Conservation (phyloP, 2,329 filamentous ascomycete species). For the Phialocephala subalpina region DNA sequence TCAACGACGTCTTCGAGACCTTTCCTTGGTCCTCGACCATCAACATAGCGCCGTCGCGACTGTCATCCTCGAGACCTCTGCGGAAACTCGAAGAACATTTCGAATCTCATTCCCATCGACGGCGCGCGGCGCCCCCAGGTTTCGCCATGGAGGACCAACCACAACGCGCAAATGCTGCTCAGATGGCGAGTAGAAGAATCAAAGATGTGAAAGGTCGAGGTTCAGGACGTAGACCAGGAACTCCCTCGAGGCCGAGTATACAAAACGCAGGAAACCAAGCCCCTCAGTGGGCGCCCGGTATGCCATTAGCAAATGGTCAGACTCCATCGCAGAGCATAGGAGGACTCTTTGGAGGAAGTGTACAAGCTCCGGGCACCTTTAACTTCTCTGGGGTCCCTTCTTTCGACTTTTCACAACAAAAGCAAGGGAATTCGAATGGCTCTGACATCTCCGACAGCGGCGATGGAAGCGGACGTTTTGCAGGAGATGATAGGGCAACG, state of each 20-base stretch:
- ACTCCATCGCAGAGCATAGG: slow-evolving; percentile 19
- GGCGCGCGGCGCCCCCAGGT: not conserved
- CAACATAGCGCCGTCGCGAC: not conserved
- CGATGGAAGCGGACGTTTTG: slow-evolving; percentile 22
- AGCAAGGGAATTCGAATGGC: not conserved
- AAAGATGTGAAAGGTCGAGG: slow-evolving; percentile 32
- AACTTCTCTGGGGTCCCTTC: slow-evolving; percentile 35
- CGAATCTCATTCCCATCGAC: not conserved
- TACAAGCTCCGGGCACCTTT: slow-evolving; percentile 38
- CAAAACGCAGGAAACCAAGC: slow-evolving; percentile 12
- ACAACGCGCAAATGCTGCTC: slow-evolving; percentile 43
- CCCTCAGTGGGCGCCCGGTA: slow-evolving; percentile 28
- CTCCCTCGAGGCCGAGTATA: slow-evolving; percentile 17
- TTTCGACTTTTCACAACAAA: slow-evolving; percentile 20
- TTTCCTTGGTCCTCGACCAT: slow-evolving; percentile 8
- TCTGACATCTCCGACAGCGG: slow-evolving; percentile 19
- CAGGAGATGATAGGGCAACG: slow-evolving; percentile 31
- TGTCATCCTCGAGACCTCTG: not conserved
- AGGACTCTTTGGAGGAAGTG: slow-evolving; percentile 41
- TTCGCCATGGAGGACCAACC: slow-evolving; percentile 34
- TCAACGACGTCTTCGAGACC: not conserved
- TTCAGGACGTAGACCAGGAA: slow-evolving; percentile 14
- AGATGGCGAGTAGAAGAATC: slow-evolving; percentile 43
- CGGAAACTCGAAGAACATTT: not conserved
- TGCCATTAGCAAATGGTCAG: slow-evolving; percentile 16